A percentile compares a stretch with the other conserved stretches of the same genome.
phyloP scores from a whole-genome alignment of 352 stramenopile species.

The Globisporangium canariense region DNA sequence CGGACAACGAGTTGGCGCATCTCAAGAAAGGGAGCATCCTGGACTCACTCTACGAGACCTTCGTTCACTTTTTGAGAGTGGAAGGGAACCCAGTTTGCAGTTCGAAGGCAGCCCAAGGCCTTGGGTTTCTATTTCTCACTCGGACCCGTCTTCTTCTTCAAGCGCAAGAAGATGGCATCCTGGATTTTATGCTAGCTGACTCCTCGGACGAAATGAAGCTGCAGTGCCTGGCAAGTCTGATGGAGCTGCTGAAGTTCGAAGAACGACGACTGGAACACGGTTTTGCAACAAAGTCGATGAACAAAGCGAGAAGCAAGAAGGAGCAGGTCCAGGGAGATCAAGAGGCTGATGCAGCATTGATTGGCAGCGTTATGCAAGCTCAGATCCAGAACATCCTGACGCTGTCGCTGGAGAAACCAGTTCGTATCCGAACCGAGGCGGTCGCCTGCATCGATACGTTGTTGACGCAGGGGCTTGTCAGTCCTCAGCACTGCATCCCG shows the following conservation, averaged over 20 bases:
- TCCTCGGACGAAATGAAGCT: slow-evolving; percentile 45
- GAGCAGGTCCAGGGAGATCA: slow-evolving; percentile 84
- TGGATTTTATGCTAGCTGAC: slow-evolving; percentile 44
- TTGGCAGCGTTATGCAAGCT: slow-evolving; percentile 85
- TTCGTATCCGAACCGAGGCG: slow-evolving; percentile 66
- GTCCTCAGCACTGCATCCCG: slow-evolving; percentile 71
- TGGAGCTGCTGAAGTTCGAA: slow-evolving; percentile 67
- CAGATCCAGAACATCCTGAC: slow-evolving; percentile 62
- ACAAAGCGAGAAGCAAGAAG: slow-evolving; percentile 60
- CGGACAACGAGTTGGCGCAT: slow-evolving; percentile 25
- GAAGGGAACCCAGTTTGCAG: slow-evolving; percentile 41
- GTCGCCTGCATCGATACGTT: slow-evolving; percentile 61
- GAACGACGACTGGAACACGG: slow-evolving; percentile 65
- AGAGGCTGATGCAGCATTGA: slow-evolving; percentile 80
- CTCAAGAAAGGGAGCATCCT: slow-evolving; percentile 51
- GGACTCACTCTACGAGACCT: slow-evolving; percentile 60
- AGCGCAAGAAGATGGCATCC: slow-evolving; percentile 65
- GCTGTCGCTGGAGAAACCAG: slow-evolving; percentile 48
- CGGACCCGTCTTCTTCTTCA: slow-evolving; percentile 65
- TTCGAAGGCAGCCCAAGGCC: slow-evolving; percentile 75
- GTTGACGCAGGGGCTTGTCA: slow-evolving; percentile 77
- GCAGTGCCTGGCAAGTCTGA: slow-evolving; percentile 75
- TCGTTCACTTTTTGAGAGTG: slow-evolving; percentile 43
- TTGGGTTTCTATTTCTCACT: slow-evolving; percentile 77
- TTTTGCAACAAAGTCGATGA: slow-evolving; percentile 31